Conservation (phyloP, 2,329 filamentous ascomycete genomes). For the Aureobasidium lini region DNA sequence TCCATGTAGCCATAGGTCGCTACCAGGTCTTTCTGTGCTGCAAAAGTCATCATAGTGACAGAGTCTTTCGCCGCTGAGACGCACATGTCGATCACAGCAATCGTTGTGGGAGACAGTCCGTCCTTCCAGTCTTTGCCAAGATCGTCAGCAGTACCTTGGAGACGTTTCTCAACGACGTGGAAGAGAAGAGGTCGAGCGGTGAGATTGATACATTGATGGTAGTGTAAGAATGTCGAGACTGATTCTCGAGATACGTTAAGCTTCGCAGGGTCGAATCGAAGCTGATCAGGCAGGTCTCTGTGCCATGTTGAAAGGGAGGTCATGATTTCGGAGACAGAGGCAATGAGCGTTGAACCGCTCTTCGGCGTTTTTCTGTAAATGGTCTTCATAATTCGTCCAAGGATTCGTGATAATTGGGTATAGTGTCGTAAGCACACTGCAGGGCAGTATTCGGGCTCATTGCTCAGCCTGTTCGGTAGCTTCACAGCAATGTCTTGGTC, state of each 20-base stretch:
- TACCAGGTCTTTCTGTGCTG: constrained; percentile 43
- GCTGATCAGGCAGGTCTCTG: constrained; percentile 38
- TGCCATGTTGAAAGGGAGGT: constrained; percentile 45
- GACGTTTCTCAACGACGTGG: constrained; percentile 44
- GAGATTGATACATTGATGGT: constrained; percentile 54
- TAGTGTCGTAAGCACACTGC: constrained; percentile 46
- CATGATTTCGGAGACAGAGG: constrained; percentile 46
- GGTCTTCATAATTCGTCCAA: constrained; percentile 42
- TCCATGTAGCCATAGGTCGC: constrained; percentile 53
- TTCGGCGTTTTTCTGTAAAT: constrained; percentile 45
- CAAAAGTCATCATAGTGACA: constrained; percentile 42
- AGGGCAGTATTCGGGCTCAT: constrained; percentile 37
- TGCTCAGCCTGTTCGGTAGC: constrained; percentile 29
- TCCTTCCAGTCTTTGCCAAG: constrained; percentile 36
- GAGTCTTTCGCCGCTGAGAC: constrained; percentile 44
- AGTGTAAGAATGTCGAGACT: constrained; percentile 47
- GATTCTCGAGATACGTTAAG: constrained; percentile 40
- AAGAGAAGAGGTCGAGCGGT: constrained; percentile 48
- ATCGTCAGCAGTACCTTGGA: constrained; percentile 29
- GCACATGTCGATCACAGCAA: constrained; percentile 47
- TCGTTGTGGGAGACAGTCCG: constrained; percentile 42
- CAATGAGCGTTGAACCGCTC: constrained; percentile 42
- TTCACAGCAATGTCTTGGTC: constrained; percentile 47
- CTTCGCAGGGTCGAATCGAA: constrained; percentile 24
- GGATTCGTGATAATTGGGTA: constrained; percentile 45